Evolutionary conservation across 1,139 yeast genomes (phyloP).

Genomic region (Candida tetrigidarum): DNA sequence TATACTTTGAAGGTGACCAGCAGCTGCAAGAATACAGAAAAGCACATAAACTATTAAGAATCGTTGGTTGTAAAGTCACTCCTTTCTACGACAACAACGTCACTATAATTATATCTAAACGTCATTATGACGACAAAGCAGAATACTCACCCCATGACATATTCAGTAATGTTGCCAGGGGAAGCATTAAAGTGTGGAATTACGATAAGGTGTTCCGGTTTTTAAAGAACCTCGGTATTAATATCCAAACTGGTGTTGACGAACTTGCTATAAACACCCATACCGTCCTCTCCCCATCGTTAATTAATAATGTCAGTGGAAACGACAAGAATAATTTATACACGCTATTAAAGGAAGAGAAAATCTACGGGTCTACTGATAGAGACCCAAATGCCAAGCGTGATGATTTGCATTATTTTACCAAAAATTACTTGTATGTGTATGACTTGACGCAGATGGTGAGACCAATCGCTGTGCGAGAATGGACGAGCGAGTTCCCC

Average conservation of each 20-base stretch:
- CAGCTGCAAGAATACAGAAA: constrained; percentile 55
- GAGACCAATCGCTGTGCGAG: constrained; percentile 83
- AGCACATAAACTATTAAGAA: constrained; percentile 57
- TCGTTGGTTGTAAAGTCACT: constrained; percentile 67
- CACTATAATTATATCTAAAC: constrained; percentile 80
- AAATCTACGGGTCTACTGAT: constrained; percentile 84
- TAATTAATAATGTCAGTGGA: constrained; percentile 4
- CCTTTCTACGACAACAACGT: constrained; percentile 80
- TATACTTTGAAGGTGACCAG: constrained; percentile 77
- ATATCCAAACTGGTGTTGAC: constrained; percentile 23
- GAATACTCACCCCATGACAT: constrained; percentile 59
- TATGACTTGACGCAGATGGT: constrained; percentile 81
- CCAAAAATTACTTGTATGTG: constrained; percentile 65
- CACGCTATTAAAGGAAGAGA: constrained; percentile 79
- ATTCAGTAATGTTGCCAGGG: constrained; percentile 62
- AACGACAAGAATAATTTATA: constrained; percentile 46
- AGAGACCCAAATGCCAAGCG: constrained; percentile 85
- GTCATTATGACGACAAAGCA: constrained; percentile 27
- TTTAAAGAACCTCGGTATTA: constrained; percentile 67
- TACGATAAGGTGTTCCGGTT: constrained; percentile 85
- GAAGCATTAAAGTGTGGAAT: constrained; percentile 82
- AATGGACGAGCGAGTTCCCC: constrained; percentile 65
- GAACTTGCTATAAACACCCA: constrained; percentile 16
- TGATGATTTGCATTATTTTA: constrained; percentile 84
- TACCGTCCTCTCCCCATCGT: constrained; percentile 14